Evolutionary conservation across 768 basidiomycete genomes (phyloP), one percentile per base, ranked within the genome.

Genomic region (Phlebiopsis gigantea): DNA sequence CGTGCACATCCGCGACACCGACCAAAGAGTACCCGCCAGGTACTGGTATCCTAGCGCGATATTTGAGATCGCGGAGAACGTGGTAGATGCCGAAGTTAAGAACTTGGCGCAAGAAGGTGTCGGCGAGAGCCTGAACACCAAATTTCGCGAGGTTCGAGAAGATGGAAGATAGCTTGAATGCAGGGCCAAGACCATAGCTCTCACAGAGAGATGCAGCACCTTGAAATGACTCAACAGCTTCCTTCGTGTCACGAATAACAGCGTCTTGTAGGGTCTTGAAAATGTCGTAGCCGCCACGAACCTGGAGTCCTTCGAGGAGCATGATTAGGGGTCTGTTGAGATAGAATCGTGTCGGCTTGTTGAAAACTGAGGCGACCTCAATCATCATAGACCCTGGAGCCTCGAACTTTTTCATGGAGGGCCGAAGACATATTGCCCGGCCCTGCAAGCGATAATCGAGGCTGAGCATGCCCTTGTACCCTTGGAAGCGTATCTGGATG

Each of bases 351-450:
- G 78, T 77, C 4, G 84, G 84, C 39, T 73, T 70, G 60, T 81
- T 77, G 65, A 87, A 87, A 8, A 78, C 75, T 26, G 73, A 69
- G 0, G 85, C 85, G 45, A 88, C 79, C 66, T 87, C 83, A 7
- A 87, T 75, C 14, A 73, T 72, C 8, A 62, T 67, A 1, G 73
- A 75, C 29, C 73, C 12, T 62, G 72, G 72, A 1, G 76, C 74
- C 25, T 77, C 68, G 57, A 88, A 88, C 66, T 89, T 88, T 56
- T 77, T 74, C 83, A 86, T 86, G 0, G 81, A 83, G 3, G 69
- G 73, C 12, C 84, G 68, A 2, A 86, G 66, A 41, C 73, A 72
- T 25, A 87, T 71, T 2, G 71, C 70, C 19, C 73, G 70, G 9
- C 82, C 84, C 8, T 53, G 22, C 10, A 86, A 67, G 3, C 50